Evolutionary conservation across 495 filamentous ascomycete genomes (phyloP), one percentile per base, ranked within the genome.

Genomic region (Penicillium macrosclerotiorum): DNA sequence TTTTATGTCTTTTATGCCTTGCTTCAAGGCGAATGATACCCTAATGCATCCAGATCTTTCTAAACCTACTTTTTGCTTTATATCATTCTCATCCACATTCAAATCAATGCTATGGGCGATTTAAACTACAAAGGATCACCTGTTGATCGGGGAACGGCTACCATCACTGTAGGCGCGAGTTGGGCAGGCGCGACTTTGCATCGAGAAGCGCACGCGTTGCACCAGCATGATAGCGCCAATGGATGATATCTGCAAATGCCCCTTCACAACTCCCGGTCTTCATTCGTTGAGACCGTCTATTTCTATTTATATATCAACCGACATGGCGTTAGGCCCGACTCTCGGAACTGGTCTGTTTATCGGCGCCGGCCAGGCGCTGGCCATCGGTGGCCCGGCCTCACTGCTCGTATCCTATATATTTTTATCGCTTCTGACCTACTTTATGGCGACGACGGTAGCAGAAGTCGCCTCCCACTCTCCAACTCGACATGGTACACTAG

Each of bases 391-490:
- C 11, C 69, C 69, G n/a, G 62, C 52, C 29, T 67, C 69, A n/a
- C 49, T 72, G 20, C 55, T 72, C 24, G 22, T 61, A 24, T 65
- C 69, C 20, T 72, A 70, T 34, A 29, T 60, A 57, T 60, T 68
- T 26, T 27, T 85, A 55, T 81, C 81, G 2, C 41, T 77, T 13
- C 51, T 86, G 29, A 77, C 82, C 31, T 86, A 76, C 53, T 63
- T 78, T 37, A 74, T 87, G 47, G 79, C 84, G 60, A 76, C 72
- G 20, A 75, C 73, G 24, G 63, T 81, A 20, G 81, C 80, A 3
- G 84, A 88, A 52, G 78, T 87, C 61, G 77, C 82, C 22, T 65
- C 80, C 27, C 82, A 82, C 64, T 50, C 79, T 20, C 82, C 82
- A 0, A 59, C 75, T 20, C 60, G 58, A 30, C 67, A 77, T 52